Conservation (phyloP, 257 asterid genomes). For the Petunia axillaris region DNA sequence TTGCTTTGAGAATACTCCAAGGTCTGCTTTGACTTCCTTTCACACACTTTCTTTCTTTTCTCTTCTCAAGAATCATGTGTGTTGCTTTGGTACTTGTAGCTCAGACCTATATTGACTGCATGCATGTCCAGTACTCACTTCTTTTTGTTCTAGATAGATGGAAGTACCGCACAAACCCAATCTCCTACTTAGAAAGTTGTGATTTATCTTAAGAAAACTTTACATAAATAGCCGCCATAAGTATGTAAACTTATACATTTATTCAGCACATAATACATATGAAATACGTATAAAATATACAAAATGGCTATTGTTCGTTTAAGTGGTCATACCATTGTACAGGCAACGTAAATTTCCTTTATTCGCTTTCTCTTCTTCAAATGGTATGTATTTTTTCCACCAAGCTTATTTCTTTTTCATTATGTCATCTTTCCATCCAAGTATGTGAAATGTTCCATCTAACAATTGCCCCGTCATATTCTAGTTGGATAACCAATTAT, state of each 20-base stretch:
- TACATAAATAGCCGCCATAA: no score
- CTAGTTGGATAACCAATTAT: neutral
- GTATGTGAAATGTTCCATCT: neutral
- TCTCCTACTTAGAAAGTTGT: neutral
- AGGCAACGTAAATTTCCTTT: neutral
- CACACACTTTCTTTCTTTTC: neutral
- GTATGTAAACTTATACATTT: no score
- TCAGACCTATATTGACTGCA: neutral
- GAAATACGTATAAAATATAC: no score
- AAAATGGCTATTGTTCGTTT: no score
- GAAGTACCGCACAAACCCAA: neutral
- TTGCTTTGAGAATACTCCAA: neutral
- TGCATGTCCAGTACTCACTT: neutral
- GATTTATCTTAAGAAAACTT: neutral
- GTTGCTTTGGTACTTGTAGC: neutral
- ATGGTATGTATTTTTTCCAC: neutral
- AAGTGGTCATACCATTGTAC: no score
- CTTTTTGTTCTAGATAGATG: neutral
- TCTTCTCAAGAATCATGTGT: neutral
- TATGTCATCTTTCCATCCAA: neutral
- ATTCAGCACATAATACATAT: no score
- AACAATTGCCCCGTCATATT: neutral
- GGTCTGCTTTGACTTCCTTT: slow-evolving; percentile 7
- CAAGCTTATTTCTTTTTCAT: neutral
- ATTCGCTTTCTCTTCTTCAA: neutral